phyloP scores from a whole-genome alignment of 176 grass and related monocot genomes.

The Eremochloa ophiuroides region DNA sequence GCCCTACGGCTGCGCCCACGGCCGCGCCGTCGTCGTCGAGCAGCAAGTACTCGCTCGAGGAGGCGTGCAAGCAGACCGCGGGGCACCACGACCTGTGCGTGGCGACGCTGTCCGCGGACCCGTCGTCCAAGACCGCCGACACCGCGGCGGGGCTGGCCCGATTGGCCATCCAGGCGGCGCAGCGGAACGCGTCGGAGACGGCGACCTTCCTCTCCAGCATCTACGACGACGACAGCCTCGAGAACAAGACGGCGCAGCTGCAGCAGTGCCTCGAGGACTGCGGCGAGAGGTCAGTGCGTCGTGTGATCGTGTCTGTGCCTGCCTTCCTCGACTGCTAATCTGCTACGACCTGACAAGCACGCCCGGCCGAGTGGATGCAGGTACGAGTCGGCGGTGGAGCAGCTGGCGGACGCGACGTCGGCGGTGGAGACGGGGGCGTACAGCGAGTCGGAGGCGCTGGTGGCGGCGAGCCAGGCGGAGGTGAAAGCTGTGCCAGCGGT shows the following conservation, averaged over 20 bases:
- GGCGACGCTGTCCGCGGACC: conserved; percentile 39
- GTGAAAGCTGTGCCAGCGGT: conserved; percentile 58
- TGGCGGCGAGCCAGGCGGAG: conserved; percentile 43
- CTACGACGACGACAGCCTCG: conserved; percentile 34
- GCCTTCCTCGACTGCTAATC: neutral
- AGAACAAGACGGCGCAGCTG: conserved; percentile 41
- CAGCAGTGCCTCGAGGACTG: conserved; percentile 56
- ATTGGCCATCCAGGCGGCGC: conserved; percentile 33
- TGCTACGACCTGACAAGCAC: neutral
- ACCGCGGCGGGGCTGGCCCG: conserved; percentile 31
- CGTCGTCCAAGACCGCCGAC: conserved; percentile 26
- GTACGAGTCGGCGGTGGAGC: conserved; percentile 71
- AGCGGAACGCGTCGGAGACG: conserved; percentile 51
- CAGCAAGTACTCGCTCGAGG: conserved; percentile 23
- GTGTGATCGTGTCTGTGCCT: neutral
- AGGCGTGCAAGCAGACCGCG: conserved; percentile 51
- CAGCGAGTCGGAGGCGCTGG: conserved; percentile 36
- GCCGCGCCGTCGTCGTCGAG: conserved; percentile 1
- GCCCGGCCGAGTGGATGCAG: neutral
- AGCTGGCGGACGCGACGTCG: conserved; percentile 45
- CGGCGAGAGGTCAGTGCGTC: conserved; percentile 1
- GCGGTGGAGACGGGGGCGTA: conserved; percentile 43
- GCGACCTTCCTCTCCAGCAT: conserved; percentile 36
- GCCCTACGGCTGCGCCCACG: neutral
- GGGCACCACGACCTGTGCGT: conserved; percentile 53